Percentiles rank a stretch among this genome's conserved stretches.
These are phyloP conservation scores for Lablab purpureus DNA, from an alignment of 306 rosid species.

Conservation along the genomic window DNA sequence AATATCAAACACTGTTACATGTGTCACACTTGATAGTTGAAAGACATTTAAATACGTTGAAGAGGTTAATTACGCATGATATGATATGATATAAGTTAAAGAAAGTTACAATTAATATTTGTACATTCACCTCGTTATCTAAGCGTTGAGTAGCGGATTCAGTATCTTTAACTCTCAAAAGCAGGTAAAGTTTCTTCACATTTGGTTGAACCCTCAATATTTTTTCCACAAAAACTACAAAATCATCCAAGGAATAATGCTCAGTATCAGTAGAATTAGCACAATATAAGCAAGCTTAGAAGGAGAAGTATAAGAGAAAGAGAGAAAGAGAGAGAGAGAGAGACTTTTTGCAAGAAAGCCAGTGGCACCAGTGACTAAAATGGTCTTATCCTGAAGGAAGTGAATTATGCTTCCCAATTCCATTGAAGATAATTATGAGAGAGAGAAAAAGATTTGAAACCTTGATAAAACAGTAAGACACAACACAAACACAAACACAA, in stretches of 20 bases:
- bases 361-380: slow-evolving; percentile 75
- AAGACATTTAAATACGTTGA: neutral
- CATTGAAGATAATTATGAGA: slow-evolving; percentile 37
- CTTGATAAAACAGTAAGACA: neutral
- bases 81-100: neutral
- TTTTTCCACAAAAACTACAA: slow-evolving; percentile 80
- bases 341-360: slow-evolving; percentile 82
- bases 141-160: slow-evolving; percentile 66
- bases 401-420: slow-evolving; percentile 49
- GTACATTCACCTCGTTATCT: slow-evolving; percentile 55
- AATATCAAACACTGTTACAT: neutral
- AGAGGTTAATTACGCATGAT: too few relatives aligned
- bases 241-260: neutral
- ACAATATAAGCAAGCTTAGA: neutral
- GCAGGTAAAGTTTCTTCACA: slow-evolving; percentile 79
- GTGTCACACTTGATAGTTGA: neutral
- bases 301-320: neutral
- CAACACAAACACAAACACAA: neutral
- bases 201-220: slow-evolving; percentile 73
- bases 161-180: slow-evolving; percentile 63
- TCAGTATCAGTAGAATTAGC: neutral
- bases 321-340: neutral
- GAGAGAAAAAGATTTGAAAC: neutral
- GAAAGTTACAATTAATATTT: neutral
- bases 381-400: slow-evolving; percentile 59